Percentiles rank a stretch among this genome's conserved stretches.
phyloP scores from a whole-genome alignment of 495 filamentous ascomycete genomes.

The Aspergillus conjunctus region DNA sequence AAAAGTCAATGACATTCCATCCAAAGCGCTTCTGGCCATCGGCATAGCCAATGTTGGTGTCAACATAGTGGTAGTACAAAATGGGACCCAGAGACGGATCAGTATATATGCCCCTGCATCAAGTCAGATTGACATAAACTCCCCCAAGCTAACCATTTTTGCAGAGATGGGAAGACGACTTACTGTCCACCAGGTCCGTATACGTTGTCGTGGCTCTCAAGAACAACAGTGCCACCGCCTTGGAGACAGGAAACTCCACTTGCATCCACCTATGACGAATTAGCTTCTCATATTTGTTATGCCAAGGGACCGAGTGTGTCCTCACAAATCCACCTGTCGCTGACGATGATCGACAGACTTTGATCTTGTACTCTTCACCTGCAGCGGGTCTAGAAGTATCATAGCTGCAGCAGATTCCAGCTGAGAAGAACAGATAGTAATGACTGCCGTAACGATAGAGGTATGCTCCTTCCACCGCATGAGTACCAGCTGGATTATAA shows the following conservation, averaged over 20 bases:
- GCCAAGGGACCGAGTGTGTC: not conserved
- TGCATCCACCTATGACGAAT: constrained; percentile 49
- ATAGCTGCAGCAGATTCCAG: constrained; percentile 68
- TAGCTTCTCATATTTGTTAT: constrained; percentile 5
- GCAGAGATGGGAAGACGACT: constrained; percentile 13
- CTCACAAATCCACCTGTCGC: constrained; percentile 58
- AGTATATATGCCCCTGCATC: constrained; percentile 47
- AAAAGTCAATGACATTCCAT: constrained; percentile 66
- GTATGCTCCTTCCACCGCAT: constrained; percentile 62
- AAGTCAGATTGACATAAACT: constrained; percentile 16
- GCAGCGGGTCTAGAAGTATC: constrained; percentile 49
- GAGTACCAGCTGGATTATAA: constrained; percentile 53
- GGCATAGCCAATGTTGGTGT: constrained; percentile 64
- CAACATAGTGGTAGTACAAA: constrained; percentile 73
- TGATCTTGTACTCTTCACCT: constrained; percentile 71
- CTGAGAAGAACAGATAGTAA: constrained; percentile 72
- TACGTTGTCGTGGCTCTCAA: constrained; percentile 61
- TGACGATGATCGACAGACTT: constrained; percentile 62
- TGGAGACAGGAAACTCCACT: constrained; percentile 57
- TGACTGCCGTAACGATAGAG: constrained; percentile 59
- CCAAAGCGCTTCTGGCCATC: constrained; percentile 69
- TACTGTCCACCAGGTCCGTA: constrained; percentile 77
- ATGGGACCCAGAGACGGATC: constrained; percentile 53
- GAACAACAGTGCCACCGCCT: constrained; percentile 66
- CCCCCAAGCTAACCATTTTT: not conserved